Evolutionary conservation across 192 early-diverging fungal genomes (phyloP), one percentile per base, ranked within the genome.

Genomic region (Backusella westeae): DNA sequence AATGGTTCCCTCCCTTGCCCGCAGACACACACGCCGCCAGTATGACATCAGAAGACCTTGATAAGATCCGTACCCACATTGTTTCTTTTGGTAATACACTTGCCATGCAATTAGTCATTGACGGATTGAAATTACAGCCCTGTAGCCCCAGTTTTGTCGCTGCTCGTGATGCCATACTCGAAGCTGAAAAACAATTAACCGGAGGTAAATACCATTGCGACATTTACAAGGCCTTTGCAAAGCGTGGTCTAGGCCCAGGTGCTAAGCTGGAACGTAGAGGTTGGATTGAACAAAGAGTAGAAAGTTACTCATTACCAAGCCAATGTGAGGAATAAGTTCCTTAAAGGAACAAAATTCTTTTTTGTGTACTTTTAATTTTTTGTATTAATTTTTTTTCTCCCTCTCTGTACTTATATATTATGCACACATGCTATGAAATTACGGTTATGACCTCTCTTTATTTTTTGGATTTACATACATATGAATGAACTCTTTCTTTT

Each of bases 211-310:
- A 93, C 82, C 75, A 84, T 52, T 95, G 93, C 77, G 79, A 87
- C 44, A 86, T 95, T 65, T 93, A 92, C 89, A 86, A 72, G 71
- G 93, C 81, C 34, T 95, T 98, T 88, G 90, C 97, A 12, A 96
- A 94, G 83, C 91, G 97, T 44, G 97, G 97, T 23, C 80, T 98
- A 41, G 97, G 97, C 4, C 76, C 84, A 2, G 85, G 87, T 65
- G 96, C 96, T 12, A 85, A 78, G 52, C 66, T 91, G 17, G 83
- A 41, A 19, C 53, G 66, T 5, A 63, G 69, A 56, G 74, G 75
- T 15, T 80, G 79, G 79, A 56, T 80, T 32, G 79, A 75, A 38
- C 36, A 72, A 21, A 69, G 79, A 26, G 59, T 67, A 3, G 79
- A 80, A 29, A 80, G 79, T 38, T 80, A 68, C n/a, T 41, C 72